Percentiles rank a stretch among this genome's conserved stretches.
Evolutionary conservation across 345 rosid genomes (phyloP).

Genomic region (Eucalyptus albens): DNA sequence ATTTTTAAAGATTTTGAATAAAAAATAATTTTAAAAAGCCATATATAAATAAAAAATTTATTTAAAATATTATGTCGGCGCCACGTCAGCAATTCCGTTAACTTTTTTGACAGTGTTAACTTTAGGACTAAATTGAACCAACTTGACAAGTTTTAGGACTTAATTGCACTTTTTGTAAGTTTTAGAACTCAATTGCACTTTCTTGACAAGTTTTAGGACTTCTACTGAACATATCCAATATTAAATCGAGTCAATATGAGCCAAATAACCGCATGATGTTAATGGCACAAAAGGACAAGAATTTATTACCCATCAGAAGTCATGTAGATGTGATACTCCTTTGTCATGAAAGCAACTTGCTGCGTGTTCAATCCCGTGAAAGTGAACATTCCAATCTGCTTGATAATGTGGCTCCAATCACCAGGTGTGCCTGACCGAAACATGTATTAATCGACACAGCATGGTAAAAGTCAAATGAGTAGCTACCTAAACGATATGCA

Average conservation of each 20-base stretch:
- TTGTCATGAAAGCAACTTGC: constrained; percentile 53
- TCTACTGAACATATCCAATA: too few relatives aligned
- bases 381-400: constrained; percentile 80
- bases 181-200: too few relatives aligned
- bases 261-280: background rate
- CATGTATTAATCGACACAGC: background rate
- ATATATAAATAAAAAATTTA: too few relatives aligned
- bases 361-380: constrained; percentile 55
- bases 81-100: too few relatives aligned
- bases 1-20: too few relatives aligned
- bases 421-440: constrained; percentile 25
- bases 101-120: too few relatives aligned
- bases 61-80: too few relatives aligned
- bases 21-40: too few relatives aligned
- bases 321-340: constrained; percentile 71
- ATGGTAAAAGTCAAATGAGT: background rate
- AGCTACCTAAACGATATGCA: background rate
- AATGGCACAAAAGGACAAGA: background rate
- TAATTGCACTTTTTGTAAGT: too few relatives aligned
- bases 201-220: too few relatives aligned
- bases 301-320: constrained; percentile 57
- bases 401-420: constrained; percentile 74
- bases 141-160: too few relatives aligned
- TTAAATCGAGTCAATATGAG: background rate
- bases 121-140: too few relatives aligned